A percentile compares a stretch with the other conserved stretches of the same genome.
Conservation (phyloP, 2,329 filamentous ascomycete genomes). For the Pseudopyrenochaeta lycopersici region DNA sequence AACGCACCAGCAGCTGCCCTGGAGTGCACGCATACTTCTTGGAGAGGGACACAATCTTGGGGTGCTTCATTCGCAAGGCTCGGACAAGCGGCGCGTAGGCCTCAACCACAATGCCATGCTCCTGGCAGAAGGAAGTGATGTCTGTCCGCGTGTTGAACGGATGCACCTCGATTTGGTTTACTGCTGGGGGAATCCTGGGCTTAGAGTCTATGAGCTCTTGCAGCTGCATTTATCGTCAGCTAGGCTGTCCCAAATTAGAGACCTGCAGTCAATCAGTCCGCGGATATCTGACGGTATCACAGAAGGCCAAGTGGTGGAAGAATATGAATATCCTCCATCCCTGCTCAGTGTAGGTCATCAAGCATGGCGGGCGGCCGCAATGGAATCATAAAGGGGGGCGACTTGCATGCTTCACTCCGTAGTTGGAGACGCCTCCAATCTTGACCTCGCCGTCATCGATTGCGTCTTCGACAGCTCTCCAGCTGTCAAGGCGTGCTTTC, state of each 20-base stretch:
- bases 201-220: conserved; percentile 72
- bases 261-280: background rate
- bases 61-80: conserved; percentile 74
- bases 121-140: conserved; percentile 72
- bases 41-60: conserved; percentile 67
- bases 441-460: conserved; percentile 74
- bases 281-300: background rate
- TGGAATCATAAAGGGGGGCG: conserved; percentile 10
- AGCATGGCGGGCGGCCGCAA: conserved; percentile 2
- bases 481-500: conserved; percentile 73
- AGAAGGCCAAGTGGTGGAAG: conserved; percentile 5
- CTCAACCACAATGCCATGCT: conserved; percentile 74
- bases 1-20: conserved; percentile 79
- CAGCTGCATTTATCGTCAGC: conserved; percentile 57
- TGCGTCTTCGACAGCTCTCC: conserved; percentile 80
- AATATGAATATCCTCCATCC: conserved; percentile 1
- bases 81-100: conserved; percentile 82
- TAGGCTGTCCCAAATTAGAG: background rate
- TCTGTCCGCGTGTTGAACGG: conserved; percentile 79
- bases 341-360: conserved; percentile 7
- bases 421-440: conserved; percentile 81
- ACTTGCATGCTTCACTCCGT: conserved; percentile 75
- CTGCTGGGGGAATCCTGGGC: conserved; percentile 69
- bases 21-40: conserved; percentile 75
- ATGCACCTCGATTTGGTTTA: conserved; percentile 83